These are phyloP conservation scores for Penicillium sp. DNA, from an alignment of 2,329 filamentous ascomycete genomes.

Conservation along the genomic window DNA sequence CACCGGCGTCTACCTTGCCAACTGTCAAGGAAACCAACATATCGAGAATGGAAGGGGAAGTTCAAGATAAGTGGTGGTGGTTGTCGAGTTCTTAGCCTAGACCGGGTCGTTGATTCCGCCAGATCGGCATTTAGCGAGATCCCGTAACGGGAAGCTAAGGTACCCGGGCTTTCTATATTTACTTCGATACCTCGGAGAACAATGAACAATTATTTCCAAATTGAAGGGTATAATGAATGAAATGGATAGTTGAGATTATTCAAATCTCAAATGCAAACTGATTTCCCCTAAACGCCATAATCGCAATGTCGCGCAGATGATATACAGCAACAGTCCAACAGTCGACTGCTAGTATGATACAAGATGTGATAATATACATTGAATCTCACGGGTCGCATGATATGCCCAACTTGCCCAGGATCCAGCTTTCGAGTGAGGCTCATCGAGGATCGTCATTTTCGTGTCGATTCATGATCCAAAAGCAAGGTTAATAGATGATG, in stretches of 20 bases:
- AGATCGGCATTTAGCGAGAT: conserved; percentile 36
- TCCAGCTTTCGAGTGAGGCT: neutral
- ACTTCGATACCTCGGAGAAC: conserved; percentile 5
- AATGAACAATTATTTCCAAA: neutral
- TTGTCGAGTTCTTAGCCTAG: conserved; percentile 15
- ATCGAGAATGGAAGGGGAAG: conserved; percentile 26
- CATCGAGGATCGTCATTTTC: neutral
- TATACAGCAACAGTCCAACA: conserved; percentile 1
- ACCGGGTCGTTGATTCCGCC: conserved; percentile 23
- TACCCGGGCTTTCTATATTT: conserved; percentile 19
- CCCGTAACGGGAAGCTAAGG: conserved; percentile 20
- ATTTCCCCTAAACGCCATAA: conserved; percentile 1
- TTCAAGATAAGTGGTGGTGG: conserved; percentile 9
- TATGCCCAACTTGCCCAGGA: neutral
- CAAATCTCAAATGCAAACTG: neutral
- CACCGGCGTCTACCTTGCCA: conserved; percentile 98
- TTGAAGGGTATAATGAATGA: neutral
- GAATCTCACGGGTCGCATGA: neutral
- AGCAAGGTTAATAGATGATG: conserved; percentile 10
- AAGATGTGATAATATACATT: conserved; percentile 6
- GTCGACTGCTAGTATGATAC: conserved; percentile 9
- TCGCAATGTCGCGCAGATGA: neutral
- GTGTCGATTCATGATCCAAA: conserved; percentile 6
- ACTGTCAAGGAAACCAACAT: conserved; percentile 98
- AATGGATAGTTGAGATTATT: neutral